These are phyloP conservation scores for Passalora sequoiae DNA, from an alignment of 2,329 filamentous ascomycete genomes.

Conservation along the genomic window DNA sequence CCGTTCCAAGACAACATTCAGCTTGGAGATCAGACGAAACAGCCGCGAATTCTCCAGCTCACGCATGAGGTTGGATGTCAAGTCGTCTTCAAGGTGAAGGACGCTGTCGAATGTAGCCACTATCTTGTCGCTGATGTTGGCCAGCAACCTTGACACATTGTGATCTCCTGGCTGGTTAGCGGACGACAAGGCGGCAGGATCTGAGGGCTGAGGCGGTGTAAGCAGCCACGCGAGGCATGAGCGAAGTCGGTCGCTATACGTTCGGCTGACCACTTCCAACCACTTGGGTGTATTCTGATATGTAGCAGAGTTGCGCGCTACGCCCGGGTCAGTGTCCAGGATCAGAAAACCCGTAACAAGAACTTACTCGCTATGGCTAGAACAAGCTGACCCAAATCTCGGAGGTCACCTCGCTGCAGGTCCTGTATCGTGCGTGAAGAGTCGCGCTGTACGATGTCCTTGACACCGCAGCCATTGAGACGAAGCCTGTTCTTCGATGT, in stretches of 20 bases:
- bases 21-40: slow-evolving; percentile 73
- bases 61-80: slow-evolving; percentile 64
- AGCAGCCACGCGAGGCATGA: slow-evolving; percentile 80
- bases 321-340: not conserved
- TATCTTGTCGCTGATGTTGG: slow-evolving; percentile 71
- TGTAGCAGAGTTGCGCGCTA: slow-evolving; percentile 48
- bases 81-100: slow-evolving; percentile 72
- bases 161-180: slow-evolving; percentile 46
- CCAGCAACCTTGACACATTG: slow-evolving; percentile 72
- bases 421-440: slow-evolving; percentile 63
- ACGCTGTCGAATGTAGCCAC: slow-evolving; percentile 69
- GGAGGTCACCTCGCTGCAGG: slow-evolving; percentile 80
- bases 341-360: too few relatives aligned
- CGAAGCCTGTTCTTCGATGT: slow-evolving; percentile 88
- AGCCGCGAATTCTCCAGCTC: slow-evolving; percentile 88
- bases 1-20: slow-evolving; percentile 83
- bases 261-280: slow-evolving; percentile 69
- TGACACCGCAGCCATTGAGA: slow-evolving; percentile 78
- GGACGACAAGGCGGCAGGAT: too few relatives aligned
- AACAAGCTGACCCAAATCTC: slow-evolving; percentile 77
- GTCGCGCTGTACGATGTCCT: slow-evolving; percentile 85
- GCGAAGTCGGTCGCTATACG: slow-evolving; percentile 72
- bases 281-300: slow-evolving; percentile 58
- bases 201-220: slow-evolving; percentile 58
- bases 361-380: slow-evolving; percentile 59